These are phyloP conservation scores for Aspergillus felis DNA, from an alignment of 2,329 filamentous ascomycete genomes.

Conservation along the genomic window DNA sequence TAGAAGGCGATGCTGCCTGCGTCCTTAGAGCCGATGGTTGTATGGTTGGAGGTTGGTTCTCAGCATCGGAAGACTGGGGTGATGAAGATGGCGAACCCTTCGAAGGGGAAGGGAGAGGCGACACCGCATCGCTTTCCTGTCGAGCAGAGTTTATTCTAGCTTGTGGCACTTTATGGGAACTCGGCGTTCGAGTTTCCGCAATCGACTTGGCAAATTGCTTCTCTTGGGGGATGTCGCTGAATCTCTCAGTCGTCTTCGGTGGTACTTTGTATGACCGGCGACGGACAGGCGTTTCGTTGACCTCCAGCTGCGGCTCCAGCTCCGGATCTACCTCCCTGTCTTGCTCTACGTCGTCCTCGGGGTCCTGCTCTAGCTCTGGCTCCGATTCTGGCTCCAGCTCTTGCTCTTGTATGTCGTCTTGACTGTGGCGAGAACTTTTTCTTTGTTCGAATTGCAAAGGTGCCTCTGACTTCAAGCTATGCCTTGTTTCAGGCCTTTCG, in stretches of 20 bases:
- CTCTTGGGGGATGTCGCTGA: slow-evolving; percentile 36
- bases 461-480: slow-evolving; percentile 1
- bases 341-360: slow-evolving; percentile 15
- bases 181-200: slow-evolving; percentile 21
- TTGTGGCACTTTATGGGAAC: slow-evolving; percentile 7
- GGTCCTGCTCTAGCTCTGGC: slow-evolving; percentile 17
- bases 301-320: slow-evolving; percentile 5
- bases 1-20: slow-evolving; percentile 31
- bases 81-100: slow-evolving; percentile 59
- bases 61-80: slow-evolving; percentile 73
- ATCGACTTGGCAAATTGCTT: slow-evolving; percentile 31
- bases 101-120: slow-evolving; percentile 33
- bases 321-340: slow-evolving; percentile 16
- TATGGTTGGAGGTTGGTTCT: slow-evolving; percentile 72
- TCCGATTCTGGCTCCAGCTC: slow-evolving; percentile 9
- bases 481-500: slow-evolving; percentile 1
- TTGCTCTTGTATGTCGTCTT: neutral
- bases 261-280: slow-evolving; percentile 27
- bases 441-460: slow-evolving; percentile 1
- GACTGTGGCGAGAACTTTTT: neutral
- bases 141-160: slow-evolving; percentile 10
- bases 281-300: slow-evolving; percentile 11
- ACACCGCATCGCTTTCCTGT: slow-evolving; percentile 15
- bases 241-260: slow-evolving; percentile 34
- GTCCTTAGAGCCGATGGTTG: slow-evolving; percentile 49